phyloP scores from a whole-genome alignment of 108 stramenopile genomes.

The Discostella pseudostelligera region DNA sequence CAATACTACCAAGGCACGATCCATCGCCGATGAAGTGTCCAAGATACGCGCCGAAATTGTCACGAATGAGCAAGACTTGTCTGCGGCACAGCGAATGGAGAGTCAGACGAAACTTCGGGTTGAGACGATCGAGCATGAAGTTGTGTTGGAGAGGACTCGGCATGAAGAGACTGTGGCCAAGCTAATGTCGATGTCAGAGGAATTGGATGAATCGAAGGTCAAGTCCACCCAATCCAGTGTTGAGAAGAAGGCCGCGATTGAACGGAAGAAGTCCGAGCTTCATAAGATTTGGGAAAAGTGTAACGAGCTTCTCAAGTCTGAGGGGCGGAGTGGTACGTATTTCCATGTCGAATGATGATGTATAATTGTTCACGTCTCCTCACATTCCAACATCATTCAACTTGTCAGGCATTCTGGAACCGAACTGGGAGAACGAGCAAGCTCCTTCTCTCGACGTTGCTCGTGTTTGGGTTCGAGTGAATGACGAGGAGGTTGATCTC shows the following conservation, averaged over 20 bases:
- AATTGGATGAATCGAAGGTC: slow-evolving; percentile 33
- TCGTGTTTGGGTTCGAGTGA: slow-evolving; percentile 38
- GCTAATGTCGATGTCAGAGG: slow-evolving; percentile 20
- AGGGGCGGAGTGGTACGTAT: slow-evolving; percentile 31
- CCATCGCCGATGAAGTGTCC: slow-evolving; percentile 38
- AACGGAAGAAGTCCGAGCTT: slow-evolving; percentile 44
- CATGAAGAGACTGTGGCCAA: slow-evolving; percentile 28
- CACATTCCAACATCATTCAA: neutral
- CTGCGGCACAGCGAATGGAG: slow-evolving; percentile 50
- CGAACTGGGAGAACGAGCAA: slow-evolving; percentile 42
- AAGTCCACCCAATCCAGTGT: slow-evolving; percentile 31
- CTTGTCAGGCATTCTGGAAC: slow-evolving; percentile 11
- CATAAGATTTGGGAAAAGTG: slow-evolving; percentile 42
- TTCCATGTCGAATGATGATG: neutral
- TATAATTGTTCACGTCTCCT: neutral
- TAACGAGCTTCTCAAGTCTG: slow-evolving; percentile 34
- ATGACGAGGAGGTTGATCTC: slow-evolving; percentile 27
- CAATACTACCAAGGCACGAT: slow-evolving; percentile 34
- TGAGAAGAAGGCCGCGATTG: slow-evolving; percentile 36
- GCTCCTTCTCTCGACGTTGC: slow-evolving; percentile 44
- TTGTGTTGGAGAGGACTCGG: slow-evolving; percentile 49
- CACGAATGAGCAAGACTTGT: slow-evolving; percentile 41
- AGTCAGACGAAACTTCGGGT: slow-evolving; percentile 52
- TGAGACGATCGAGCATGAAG: slow-evolving; percentile 49
- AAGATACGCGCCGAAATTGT: slow-evolving; percentile 39